Percentiles rank a stretch among this genome's conserved stretches.
These are phyloP conservation scores for Suillus paluster DNA, from an alignment of 768 basidiomycete species.

Conservation along the genomic window DNA sequence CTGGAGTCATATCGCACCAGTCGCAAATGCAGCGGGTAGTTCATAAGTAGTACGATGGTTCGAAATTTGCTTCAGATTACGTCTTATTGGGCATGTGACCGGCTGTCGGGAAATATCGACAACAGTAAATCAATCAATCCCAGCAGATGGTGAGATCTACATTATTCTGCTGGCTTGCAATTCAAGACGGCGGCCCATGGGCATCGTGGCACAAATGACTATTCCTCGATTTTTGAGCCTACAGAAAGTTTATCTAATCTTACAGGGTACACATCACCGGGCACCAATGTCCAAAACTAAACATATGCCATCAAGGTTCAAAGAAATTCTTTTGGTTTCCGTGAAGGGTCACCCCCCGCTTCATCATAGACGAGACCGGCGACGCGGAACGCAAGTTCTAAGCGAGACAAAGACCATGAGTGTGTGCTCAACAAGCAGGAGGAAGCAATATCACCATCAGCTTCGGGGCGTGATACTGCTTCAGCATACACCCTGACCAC, in stretches of 20 bases:
- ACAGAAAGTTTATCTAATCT: neutral
- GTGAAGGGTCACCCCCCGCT: constrained; percentile 75
- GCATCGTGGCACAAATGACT: neutral
- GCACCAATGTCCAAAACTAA: constrained; percentile 1
- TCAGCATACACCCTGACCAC: constrained; percentile 98
- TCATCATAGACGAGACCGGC: constrained; percentile 87
- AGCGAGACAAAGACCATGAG: constrained; percentile 10
- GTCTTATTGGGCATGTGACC: constrained; percentile 18
- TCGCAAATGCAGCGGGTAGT: neutral
- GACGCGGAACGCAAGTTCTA: constrained; percentile 86
- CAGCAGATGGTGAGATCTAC: neutral
- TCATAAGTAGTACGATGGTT: neutral
- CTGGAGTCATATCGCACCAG: constrained; percentile 17
- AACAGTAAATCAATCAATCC: neutral
- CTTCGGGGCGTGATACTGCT: constrained; percentile 71
- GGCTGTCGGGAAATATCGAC: no score
- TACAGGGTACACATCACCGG: neutral
- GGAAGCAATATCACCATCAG: constrained; percentile 64
- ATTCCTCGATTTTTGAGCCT: neutral
- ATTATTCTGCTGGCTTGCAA: neutral
- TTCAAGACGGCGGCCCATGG: no score
- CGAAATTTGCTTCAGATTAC: constrained; percentile 24
- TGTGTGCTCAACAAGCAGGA: neutral
- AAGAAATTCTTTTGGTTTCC: constrained; percentile 81
- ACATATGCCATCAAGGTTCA: constrained; percentile 34